phyloP scores from a whole-genome alignment of 1,284 basidiomycete genomes.

The Apiotrichum domesticum region DNA sequence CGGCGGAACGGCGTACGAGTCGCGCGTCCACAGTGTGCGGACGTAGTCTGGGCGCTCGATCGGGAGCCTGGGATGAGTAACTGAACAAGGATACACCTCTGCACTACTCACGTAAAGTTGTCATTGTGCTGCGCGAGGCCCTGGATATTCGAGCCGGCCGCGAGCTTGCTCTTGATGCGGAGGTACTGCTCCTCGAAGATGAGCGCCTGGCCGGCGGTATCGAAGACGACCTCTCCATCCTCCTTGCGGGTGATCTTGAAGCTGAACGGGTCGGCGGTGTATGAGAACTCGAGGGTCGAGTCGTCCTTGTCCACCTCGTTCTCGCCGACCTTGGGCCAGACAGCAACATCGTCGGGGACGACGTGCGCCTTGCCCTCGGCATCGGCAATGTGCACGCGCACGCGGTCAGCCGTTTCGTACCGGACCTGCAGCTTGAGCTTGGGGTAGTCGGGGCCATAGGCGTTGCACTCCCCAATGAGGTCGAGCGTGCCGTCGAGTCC shows the following conservation, averaged over 20 bases:
- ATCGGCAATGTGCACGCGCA: slow-evolving; percentile 68
- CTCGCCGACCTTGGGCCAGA: slow-evolving; percentile 50
- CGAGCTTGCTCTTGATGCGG: slow-evolving; percentile 49
- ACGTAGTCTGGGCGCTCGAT: slow-evolving; percentile 46
- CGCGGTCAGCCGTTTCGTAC: slow-evolving; percentile 36
- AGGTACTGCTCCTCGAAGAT: slow-evolving; percentile 79
- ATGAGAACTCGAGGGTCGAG: slow-evolving; percentile 55
- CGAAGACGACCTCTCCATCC: slow-evolving; percentile 59
- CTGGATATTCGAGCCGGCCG: slow-evolving; percentile 60
- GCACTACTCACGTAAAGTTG: slow-evolving; percentile 9
- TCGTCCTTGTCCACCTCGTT: slow-evolving; percentile 50
- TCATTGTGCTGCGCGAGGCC: slow-evolving; percentile 59
- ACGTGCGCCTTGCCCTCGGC: slow-evolving; percentile 56
- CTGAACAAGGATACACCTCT: background rate
- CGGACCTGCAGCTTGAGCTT: slow-evolving; percentile 54
- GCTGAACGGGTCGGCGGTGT: slow-evolving; percentile 59
- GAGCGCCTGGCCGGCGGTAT: slow-evolving; percentile 58
- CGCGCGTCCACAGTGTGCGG: slow-evolving; percentile 31
- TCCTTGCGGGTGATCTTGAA: slow-evolving; percentile 65
- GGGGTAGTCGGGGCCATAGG: slow-evolving; percentile 62
- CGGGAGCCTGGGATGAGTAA: slow-evolving; percentile 58
- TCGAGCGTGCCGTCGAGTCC: slow-evolving; percentile 22
- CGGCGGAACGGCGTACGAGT: slow-evolving; percentile 11
- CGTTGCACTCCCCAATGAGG: slow-evolving; percentile 55
- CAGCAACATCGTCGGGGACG: slow-evolving; percentile 60